These are phyloP conservation scores for Microbotryum silenes-acaulis DNA, from an alignment of 1,284 basidiomycete species.

Conservation along the genomic window DNA sequence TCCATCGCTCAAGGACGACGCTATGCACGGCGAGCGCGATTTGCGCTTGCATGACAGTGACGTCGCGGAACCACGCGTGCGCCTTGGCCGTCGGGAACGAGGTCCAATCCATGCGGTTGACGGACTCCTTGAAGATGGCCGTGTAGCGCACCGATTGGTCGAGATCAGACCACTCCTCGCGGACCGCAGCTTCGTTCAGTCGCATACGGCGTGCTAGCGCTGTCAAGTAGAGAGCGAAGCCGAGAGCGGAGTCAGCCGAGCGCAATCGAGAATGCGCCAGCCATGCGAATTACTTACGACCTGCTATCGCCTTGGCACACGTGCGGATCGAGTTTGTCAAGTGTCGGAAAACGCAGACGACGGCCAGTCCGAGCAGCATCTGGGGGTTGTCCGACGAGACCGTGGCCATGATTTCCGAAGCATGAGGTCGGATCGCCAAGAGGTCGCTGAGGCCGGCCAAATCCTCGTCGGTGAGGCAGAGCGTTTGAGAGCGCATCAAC, in stretches of 20 bases:
- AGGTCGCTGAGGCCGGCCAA: constrained; percentile 20
- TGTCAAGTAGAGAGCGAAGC: neutral
- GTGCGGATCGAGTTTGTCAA: constrained; percentile 8
- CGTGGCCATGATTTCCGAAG: constrained; percentile 11
- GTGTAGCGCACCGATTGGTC: constrained; percentile 12
- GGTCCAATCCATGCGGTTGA: constrained; percentile 5
- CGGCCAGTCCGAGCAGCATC: constrained; percentile 23
- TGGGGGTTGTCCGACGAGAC: constrained; percentile 16
- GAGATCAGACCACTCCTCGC: constrained; percentile 16
- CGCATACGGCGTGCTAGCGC: constrained; percentile 15
- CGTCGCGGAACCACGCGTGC: constrained; percentile 28
- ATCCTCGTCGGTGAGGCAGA: constrained; percentile 19
- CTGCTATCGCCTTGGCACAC: constrained; percentile 6
- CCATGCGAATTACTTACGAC: constrained; percentile 7
- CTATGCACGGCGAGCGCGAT: constrained; percentile 17
- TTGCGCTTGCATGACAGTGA: constrained; percentile 17
- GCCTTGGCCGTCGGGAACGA: constrained; percentile 2
- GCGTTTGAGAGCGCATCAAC: neutral
- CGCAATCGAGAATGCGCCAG: too few relatives aligned
- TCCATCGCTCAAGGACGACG: neutral
- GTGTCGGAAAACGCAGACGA: constrained; percentile 25
- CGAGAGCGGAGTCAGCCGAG: neutral
- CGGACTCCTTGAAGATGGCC: constrained; percentile 12
- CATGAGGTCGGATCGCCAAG: constrained; percentile 10
- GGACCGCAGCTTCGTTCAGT: constrained; percentile 1